These are phyloP conservation scores for Alternaria gaisen DNA, from an alignment of 2,329 filamentous ascomycete species.

Conservation along the genomic window DNA sequence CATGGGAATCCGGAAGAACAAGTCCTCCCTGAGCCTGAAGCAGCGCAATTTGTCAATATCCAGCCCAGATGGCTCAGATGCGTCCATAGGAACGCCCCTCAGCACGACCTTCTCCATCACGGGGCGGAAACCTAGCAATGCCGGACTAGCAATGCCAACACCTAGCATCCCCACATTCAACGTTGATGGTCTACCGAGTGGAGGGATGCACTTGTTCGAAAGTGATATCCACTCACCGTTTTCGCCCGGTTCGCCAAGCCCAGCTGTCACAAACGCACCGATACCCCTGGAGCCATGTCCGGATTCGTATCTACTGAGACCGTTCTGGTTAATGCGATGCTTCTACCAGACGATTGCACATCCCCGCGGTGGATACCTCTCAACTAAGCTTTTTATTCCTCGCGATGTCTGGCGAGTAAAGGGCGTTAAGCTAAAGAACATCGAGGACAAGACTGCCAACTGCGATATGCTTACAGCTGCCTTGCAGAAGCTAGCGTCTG, in stretches of 20 bases:
- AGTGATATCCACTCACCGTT: conserved; percentile 76
- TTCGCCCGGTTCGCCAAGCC: conserved; percentile 71
- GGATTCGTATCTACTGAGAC: conserved; percentile 85
- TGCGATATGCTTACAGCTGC: conserved; percentile 92
- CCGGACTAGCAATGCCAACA: conserved; percentile 73
- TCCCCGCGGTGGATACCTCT: conserved; percentile 89
- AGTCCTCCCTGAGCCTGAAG: conserved; percentile 70
- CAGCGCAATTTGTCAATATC: conserved; percentile 76
- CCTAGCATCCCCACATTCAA: conserved; percentile 71
- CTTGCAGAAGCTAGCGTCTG: conserved; percentile 79
- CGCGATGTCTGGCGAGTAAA: conserved; percentile 94
- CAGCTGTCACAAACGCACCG: conserved; percentile 70
- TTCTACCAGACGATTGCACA: conserved; percentile 93
- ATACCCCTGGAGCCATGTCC: conserved; percentile 90
- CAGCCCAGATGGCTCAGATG: conserved; percentile 68
- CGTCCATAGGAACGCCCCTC: conserved; percentile 77
- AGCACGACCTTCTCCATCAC: conserved; percentile 70
- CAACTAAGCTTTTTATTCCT: conserved; percentile 89
- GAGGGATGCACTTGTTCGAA: conserved; percentile 83
- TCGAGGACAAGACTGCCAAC: conserved; percentile 93
- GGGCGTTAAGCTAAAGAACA: conserved; percentile 86
- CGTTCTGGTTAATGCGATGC: conserved; percentile 97
- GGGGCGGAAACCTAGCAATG: conserved; percentile 58
- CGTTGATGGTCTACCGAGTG: conserved; percentile 64
- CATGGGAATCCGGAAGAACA: conserved; percentile 58